Evolutionary conservation across 129 eudicot genomes (phyloP).

Genomic region (Saussurea involucrata): DNA sequence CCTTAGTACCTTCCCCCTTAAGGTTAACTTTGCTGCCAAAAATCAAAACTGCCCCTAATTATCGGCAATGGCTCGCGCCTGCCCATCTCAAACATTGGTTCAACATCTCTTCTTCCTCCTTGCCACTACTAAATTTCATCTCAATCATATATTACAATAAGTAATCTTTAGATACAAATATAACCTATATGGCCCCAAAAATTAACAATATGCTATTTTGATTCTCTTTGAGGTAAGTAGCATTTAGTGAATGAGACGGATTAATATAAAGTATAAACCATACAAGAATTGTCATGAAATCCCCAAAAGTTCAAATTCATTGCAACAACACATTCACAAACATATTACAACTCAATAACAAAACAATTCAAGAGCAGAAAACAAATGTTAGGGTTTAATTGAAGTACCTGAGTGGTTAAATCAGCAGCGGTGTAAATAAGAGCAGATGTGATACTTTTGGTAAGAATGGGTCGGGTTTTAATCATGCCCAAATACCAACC

Average conservation of each 20-base stretch:
- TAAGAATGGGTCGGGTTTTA: slow-evolving; percentile 69
- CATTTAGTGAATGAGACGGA: background rate
- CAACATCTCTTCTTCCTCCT: no score
- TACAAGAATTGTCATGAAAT: background rate
- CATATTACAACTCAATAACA: background rate
- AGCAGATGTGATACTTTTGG: slow-evolving; percentile 73
- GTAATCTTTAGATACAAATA: background rate
- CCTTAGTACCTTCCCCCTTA: no score
- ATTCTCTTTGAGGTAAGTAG: background rate
- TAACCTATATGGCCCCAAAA: background rate
- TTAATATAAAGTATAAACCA: background rate
- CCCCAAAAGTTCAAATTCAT: background rate
- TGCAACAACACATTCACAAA: background rate
- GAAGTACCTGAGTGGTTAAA: slow-evolving; percentile 72
- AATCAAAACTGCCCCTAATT: no score
- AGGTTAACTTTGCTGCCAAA: no score
- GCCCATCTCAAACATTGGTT: no score
- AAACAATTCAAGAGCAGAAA: background rate
- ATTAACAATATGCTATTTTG: background rate
- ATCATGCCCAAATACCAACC: slow-evolving; percentile 78
- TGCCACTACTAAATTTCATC: no score
- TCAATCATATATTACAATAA: background rate
- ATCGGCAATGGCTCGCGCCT: no score
- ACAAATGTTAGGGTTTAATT: background rate
- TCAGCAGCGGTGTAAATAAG: slow-evolving; percentile 81